Conservation (phyloP, 129 eudicot species). For the Arctium minus region DNA sequence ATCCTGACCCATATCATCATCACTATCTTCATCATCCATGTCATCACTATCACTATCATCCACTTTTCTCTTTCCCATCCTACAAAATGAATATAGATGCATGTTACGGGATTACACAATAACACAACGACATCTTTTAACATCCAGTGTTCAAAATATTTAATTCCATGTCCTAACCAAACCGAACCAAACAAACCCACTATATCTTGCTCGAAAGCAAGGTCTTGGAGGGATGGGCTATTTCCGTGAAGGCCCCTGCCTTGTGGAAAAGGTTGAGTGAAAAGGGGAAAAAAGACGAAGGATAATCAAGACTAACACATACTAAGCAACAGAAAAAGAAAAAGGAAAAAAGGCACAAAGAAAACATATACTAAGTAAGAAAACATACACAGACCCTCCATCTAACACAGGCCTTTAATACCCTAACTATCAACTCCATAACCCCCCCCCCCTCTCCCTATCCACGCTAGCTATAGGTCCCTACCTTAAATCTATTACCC, state of each 20-base stretch:
- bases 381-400: neutral
- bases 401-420: neutral
- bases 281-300: neutral
- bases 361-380: neutral
- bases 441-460: neutral
- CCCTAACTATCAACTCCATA: neutral
- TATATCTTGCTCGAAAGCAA: neutral
- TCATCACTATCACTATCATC: constrained; percentile 83
- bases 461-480: neutral
- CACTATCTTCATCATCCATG: constrained; percentile 54
- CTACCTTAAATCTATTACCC: neutral
- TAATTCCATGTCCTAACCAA: neutral
- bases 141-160: neutral
- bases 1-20: constrained; percentile 46
- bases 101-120: neutral
- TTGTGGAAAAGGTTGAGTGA: neutral
- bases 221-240: neutral
- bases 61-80: constrained; percentile 89
- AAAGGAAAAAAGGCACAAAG: neutral
- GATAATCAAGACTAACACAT: neutral
- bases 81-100: constrained; percentile 20
- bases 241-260: neutral
- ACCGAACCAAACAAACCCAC: neutral
- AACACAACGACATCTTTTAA: neutral
- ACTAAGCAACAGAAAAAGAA: neutral